phyloP scores from a whole-genome alignment of 1,284 basidiomycete species.

The Cutaneotrichosporon dermatis region DNA sequence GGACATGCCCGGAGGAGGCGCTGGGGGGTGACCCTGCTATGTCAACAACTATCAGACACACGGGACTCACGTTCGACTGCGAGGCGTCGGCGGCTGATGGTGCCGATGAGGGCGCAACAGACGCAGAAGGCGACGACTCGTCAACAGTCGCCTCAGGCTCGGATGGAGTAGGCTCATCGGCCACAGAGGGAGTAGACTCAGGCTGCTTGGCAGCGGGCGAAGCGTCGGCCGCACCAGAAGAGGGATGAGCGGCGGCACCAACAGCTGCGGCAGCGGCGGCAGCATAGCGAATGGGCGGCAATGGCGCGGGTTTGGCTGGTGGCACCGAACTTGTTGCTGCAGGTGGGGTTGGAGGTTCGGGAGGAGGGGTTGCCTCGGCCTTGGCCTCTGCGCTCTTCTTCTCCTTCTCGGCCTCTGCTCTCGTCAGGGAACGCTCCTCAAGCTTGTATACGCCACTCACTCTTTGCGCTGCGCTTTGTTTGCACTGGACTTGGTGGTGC shows the following conservation, averaged over 20 bases:
- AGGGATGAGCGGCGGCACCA: constrained; percentile 10
- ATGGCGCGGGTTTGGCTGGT: constrained; percentile 50
- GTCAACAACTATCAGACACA: neutral
- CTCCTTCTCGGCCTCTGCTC: constrained; percentile 19
- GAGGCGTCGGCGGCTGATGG: neutral
- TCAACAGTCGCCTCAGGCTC: constrained; percentile 4
- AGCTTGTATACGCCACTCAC: constrained; percentile 5
- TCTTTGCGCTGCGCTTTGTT: constrained; percentile 26
- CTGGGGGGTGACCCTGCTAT: constrained; percentile 22
- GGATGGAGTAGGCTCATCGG: constrained; percentile 13
- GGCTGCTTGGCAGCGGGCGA: constrained; percentile 55
- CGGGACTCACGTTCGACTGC: constrained; percentile 16
- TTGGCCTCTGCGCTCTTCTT: constrained; percentile 15
- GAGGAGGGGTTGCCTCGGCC: constrained; percentile 20
- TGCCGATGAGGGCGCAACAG: constrained; percentile 2
- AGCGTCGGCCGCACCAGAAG: constrained; percentile 5
- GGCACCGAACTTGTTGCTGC: constrained; percentile 47
- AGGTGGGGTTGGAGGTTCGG: constrained; percentile 27
- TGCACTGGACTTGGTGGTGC: constrained; percentile 36
- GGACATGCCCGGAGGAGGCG: constrained; percentile 27
- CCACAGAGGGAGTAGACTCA: constrained; percentile 6
- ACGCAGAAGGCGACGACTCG: neutral
- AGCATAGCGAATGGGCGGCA: constrained; percentile 80
- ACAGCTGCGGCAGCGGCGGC: constrained; percentile 85
- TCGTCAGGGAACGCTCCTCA: constrained; percentile 2